These are phyloP conservation scores for Triticum timopheevii DNA, from an alignment of 176 grass and related monocot genomes.

Conservation along the genomic window DNA sequence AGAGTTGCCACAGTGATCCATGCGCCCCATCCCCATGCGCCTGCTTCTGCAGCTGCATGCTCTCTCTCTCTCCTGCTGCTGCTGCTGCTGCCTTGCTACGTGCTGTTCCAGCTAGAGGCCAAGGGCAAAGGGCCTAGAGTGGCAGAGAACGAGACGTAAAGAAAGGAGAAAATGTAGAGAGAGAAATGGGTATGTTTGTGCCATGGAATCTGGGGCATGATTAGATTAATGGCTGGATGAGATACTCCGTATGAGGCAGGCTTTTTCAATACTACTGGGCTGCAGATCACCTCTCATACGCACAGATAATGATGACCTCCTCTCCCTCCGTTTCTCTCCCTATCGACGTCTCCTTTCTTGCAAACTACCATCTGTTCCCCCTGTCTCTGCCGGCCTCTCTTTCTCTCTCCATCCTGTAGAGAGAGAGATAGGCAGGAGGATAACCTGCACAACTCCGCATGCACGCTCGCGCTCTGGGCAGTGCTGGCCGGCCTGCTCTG, in stretches of 20 bases:
- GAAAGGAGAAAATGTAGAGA: neutral
- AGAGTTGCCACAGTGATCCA: constrained; percentile 26
- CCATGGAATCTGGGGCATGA: constrained; percentile 48
- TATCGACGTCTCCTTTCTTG: constrained; percentile 23
- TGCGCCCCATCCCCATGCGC: constrained; percentile 14
- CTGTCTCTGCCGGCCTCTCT: neutral
- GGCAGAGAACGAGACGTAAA: constrained; percentile 22
- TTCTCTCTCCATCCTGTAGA: neutral
- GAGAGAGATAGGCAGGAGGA: neutral
- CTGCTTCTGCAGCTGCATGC: neutral
- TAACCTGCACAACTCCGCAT: constrained; percentile 42
- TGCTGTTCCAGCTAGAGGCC: constrained; percentile 12
- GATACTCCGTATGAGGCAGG: constrained; percentile 24
- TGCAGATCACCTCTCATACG: constrained; percentile 27
- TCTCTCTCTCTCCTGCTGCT: neutral
- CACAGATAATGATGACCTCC: neutral
- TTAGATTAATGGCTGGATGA: constrained; percentile 37
- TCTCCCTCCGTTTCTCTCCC: neutral
- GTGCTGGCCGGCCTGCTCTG: constrained; percentile 1
- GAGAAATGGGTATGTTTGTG: neutral
- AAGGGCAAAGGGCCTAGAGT: constrained; percentile 17
- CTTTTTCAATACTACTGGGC: constrained; percentile 23
- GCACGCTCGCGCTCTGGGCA: constrained; percentile 45
- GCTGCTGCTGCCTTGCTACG: neutral
- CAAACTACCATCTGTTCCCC: constrained; percentile 42